A percentile compares a stretch with the other conserved stretches of the same genome.
Evolutionary conservation across 2,329 filamentous ascomycete species (phyloP).

Genomic region (Microsporum canis): DNA sequence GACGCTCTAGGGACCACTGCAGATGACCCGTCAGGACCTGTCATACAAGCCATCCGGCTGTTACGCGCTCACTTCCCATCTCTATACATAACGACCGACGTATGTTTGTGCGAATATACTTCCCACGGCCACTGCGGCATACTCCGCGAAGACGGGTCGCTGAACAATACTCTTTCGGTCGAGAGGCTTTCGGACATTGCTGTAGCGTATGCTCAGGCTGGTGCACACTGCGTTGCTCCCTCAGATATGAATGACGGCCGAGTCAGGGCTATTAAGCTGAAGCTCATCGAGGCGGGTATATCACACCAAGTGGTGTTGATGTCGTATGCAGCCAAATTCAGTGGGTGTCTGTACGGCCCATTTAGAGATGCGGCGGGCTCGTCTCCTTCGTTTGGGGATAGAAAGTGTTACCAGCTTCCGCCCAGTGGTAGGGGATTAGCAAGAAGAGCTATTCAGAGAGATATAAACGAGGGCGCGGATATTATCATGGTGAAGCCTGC

Average conservation of each 20-base stretch:
- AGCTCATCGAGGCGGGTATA: conserved; percentile 88
- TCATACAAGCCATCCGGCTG: conserved; percentile 75
- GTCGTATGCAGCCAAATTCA: conserved; percentile 98
- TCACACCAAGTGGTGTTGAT: conserved; percentile 85
- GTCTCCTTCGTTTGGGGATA: conserved; percentile 80
- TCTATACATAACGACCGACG: conserved; percentile 82
- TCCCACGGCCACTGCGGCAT: conserved; percentile 97
- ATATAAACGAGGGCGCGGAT: conserved; percentile 88
- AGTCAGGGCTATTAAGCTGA: conserved; percentile 94
- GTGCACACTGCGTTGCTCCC: conserved; percentile 91
- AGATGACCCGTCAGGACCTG: conserved; percentile 85
- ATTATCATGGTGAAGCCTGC: conserved; percentile 99
- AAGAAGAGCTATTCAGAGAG: conserved; percentile 74
- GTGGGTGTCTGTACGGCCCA: conserved; percentile 87
- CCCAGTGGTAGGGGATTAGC: conserved; percentile 85
- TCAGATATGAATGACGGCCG: conserved; percentile 99
- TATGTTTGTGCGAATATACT: conserved; percentile 97
- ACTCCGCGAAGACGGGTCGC: conserved; percentile 75
- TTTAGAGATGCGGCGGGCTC: conserved; percentile 96
- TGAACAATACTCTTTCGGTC: conserved; percentile 89
- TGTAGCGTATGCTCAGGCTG: conserved; percentile 89
- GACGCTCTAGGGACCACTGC: conserved; percentile 85
- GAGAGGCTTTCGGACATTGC: conserved; percentile 96
- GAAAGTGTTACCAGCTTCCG: conserved; percentile 92
- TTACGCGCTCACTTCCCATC: conserved; percentile 76